Base-by-base conservation (phyloP, 306 rosid genomes). In the Ceratonia siliqua region DNA sequence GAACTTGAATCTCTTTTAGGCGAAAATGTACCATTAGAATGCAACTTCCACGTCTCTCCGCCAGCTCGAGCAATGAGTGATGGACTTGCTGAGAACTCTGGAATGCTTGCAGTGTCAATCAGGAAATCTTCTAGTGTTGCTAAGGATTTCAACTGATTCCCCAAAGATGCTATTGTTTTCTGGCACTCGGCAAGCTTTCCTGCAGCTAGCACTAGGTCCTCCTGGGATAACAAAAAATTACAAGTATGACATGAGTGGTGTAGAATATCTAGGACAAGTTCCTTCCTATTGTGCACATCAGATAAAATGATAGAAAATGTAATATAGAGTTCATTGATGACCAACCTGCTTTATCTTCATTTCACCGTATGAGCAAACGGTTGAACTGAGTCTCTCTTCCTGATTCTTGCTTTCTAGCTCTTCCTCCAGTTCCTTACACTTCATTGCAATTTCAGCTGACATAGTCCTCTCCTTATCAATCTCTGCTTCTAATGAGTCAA, bases 161-260 rank as follows among this genome's bases (percentile, higher is more conserved):
- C 98, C 38, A 94, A 88, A 41, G 97, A 94, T 21, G 94, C 98
- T 79, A 94, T 94, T 5, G 98, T 91, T 82, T 91, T 91, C 84
- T 94, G 98, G 82, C 98, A 94, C 77, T 94, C 97, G 0, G 94
- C 98, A 52, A 94, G 97, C 80, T 94, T 94, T 68, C 94, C 94
- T 0, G 98, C 97, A 1, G 98, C 98, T 5, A 91, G 75, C 49
- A 87, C 91, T 74, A 94, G 78, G 78, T 88, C 98, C 87, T 91
- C 97, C 97, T 93, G 86, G 43, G 22, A 87, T 62, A 59, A 53
- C 63, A 64, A 62, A 72, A 74, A 9, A 77, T 41, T 52, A 68
- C 20, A 76, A 18, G 42, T 48, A 67, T 77, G 46, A 72, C 57
- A 63, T 78, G 27, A 38, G 53, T 33, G 15, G 7, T 1, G 25